Base-by-base conservation (phyloP, 225 moss, liverwort and hornwort species). In the Antitrichia curtipendula region DNA sequence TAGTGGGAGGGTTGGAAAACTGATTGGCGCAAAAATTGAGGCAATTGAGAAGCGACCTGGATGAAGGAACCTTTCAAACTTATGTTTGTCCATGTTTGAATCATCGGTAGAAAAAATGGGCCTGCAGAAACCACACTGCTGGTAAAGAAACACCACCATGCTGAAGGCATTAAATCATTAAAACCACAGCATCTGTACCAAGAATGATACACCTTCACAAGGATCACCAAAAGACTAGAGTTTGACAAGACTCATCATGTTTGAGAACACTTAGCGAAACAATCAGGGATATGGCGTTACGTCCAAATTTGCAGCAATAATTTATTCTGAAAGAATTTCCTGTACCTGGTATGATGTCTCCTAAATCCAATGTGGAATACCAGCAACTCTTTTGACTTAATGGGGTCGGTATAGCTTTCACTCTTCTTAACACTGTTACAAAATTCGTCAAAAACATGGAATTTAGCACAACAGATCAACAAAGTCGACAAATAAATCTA, bases 21-120 rank as follows among this genome's bases (percentile, higher is more conserved):
- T 92, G 47, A 99, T 92, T 63, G 96, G 97, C 69, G 96, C 96
- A 92, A 94, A 99, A 57, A 96, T 95, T 17, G 95, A 95, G 59
- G 96, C 97, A 86, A 99, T 82, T 53, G 94, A 91, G 84, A 99
- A 99, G 86, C 97, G 96, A 45, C 99, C 99, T 47, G 95, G 95
- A 87, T 93, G 96, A 75, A 99, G 96, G 90, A 96, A 97, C 89
- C 97, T 93, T 88, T 99, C 99, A 88, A 96, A 97, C 89, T 99
- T 99, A 71, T 97, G 99, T 91, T 99, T 99, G 84, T 97, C 95
- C 95, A 96, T 91, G 75, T 97, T 99, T 50, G 96, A 79, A 89
- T 95, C 96, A 88, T 97, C 97, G 15, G 97, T 93, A 45, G 99
- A 99, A 79, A 99, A 99, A 80, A 97, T 90, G 50, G 99, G 96